Evolutionary conservation across 164 flowering plant genomes (phyloP).

Genomic region (Sextonia rubra): DNA sequence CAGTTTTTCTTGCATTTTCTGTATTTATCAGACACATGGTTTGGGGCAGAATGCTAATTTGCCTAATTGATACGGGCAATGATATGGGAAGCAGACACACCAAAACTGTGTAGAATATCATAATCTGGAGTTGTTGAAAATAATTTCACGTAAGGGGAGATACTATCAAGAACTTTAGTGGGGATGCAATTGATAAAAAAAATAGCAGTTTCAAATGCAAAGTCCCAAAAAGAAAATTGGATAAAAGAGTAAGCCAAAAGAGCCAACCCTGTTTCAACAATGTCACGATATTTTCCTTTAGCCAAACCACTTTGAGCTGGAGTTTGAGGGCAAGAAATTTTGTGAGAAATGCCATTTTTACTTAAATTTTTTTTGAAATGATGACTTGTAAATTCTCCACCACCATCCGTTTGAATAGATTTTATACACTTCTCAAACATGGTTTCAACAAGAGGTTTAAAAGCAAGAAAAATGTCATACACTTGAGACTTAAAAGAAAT

Average conservation of each 20-base stretch:
- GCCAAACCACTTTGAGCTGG: no score
- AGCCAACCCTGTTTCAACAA: no score
- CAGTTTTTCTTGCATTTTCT: no score
- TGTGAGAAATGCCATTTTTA: no score
- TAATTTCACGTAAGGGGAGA: neutral
- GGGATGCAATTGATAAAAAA: neutral
- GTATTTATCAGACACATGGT: neutral
- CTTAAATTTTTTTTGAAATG: neutral
- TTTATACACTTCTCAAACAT: neutral
- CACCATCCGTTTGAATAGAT: neutral
- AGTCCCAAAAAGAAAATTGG: neutral
- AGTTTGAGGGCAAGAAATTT: no score
- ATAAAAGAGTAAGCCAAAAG: neutral
- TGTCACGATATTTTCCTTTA: no score
- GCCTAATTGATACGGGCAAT: neutral
- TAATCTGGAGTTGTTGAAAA: neutral
- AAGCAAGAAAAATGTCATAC: neutral
- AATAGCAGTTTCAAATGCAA: neutral
- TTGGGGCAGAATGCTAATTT: neutral
- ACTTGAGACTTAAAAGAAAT: neutral
- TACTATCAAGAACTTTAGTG: neutral
- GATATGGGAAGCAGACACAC: neutral
- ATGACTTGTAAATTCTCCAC: neutral
- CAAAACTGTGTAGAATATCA: neutral
- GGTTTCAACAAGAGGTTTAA: neutral